These are phyloP conservation scores for Suhomyces terraborum DNA, from an alignment of 1,139 yeast genomes.

Conservation along the genomic window DNA sequence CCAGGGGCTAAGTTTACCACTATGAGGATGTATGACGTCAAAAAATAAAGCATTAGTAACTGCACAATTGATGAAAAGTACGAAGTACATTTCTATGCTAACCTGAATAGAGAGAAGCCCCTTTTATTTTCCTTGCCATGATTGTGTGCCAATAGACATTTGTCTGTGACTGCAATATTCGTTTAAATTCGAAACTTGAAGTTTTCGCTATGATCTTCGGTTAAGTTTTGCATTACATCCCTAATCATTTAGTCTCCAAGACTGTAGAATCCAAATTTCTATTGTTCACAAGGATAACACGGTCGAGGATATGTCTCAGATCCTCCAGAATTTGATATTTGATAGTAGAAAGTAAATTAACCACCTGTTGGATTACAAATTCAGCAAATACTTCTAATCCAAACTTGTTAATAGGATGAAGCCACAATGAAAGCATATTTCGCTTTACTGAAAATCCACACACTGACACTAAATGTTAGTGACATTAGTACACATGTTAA, in stretches of 20 bases:
- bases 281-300: conserved; percentile 6
- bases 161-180: too few relatives aligned
- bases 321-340: not conserved
- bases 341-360: not conserved
- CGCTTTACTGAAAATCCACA: conserved; percentile 12
- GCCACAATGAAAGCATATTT: conserved; percentile 7
- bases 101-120: too few relatives aligned
- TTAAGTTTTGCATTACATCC: not conserved
- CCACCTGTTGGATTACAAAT: conserved; percentile 1
- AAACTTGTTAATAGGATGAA: conserved; percentile 8
- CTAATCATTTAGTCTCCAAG: not conserved
- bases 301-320: not conserved
- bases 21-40: too few relatives aligned
- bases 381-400: not conserved
- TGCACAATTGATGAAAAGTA: too few relatives aligned
- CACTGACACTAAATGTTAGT: conserved; percentile 12
- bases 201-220: not conserved
- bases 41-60: too few relatives aligned
- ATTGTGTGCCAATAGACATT: too few relatives aligned
- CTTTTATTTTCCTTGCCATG: too few relatives aligned
- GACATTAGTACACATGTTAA: not conserved
- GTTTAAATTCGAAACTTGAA: too few relatives aligned
- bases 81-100: too few relatives aligned
- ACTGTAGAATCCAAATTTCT: not conserved
- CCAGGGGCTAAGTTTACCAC: too few relatives aligned